Percentiles rank a stretch among this genome's conserved stretches.
phyloP scores from a whole-genome alignment of 73 alveolate species.

The Symbiodinium natans region DNA sequence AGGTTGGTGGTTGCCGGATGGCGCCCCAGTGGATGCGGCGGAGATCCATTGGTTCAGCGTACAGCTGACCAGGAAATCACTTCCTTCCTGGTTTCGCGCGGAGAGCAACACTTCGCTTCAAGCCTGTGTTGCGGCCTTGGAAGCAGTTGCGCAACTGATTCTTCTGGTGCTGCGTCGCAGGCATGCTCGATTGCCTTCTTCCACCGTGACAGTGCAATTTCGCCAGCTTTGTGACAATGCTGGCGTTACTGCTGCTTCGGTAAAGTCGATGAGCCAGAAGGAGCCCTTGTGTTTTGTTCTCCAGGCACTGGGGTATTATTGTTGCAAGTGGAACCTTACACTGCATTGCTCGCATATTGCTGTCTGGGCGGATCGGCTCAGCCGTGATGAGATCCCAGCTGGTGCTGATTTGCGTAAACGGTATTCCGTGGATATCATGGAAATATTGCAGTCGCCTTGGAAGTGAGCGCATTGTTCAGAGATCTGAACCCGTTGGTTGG shows the following conservation, averaged over 20 bases:
- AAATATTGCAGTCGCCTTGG: neutral
- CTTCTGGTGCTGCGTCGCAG: neutral
- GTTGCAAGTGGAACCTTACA: neutral
- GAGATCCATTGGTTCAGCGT: neutral
- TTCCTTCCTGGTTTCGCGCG: constrained; percentile 39
- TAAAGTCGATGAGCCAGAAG: neutral
- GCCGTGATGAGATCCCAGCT: neutral
- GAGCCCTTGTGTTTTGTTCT: neutral
- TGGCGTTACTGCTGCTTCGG: neutral
- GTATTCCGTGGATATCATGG: neutral
- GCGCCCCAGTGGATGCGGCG: neutral
- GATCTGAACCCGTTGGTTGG: constrained; percentile 4
- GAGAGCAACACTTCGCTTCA: neutral
- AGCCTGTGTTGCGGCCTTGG: constrained; percentile 1
- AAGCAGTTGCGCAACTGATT: constrained; percentile 25
- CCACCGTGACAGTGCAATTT: neutral
- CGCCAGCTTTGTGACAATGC: constrained; percentile 1
- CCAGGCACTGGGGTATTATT: neutral
- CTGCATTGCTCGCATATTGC: neutral
- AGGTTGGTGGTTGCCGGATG: constrained; percentile 24
- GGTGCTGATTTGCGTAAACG: neutral
- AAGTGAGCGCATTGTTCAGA: neutral
- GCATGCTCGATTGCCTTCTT: neutral
- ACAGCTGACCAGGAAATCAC: neutral
- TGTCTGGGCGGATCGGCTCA: neutral